Evolutionary conservation across 75 land plant species (phyloP).

Genomic region (Azolla pinnata): DNA sequence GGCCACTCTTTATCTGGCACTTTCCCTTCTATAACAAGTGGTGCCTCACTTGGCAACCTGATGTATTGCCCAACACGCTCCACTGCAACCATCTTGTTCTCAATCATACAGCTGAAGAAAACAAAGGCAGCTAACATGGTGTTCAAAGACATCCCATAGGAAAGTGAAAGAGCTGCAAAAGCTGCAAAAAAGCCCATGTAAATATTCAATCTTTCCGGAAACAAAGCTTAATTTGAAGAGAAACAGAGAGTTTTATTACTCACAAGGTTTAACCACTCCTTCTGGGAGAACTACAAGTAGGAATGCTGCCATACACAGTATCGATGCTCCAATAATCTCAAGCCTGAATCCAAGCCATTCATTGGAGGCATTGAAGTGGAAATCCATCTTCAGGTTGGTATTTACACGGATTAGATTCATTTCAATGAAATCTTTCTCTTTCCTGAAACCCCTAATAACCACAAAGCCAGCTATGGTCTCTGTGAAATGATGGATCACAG

Average conservation of each 20-base stretch:
- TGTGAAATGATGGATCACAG: slow-evolving; percentile 92
- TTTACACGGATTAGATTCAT: slow-evolving; percentile 67
- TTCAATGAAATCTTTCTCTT: slow-evolving; percentile 48
- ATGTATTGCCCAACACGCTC: slow-evolving; percentile 77
- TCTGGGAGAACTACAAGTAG: slow-evolving; percentile 72
- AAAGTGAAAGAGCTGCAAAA: slow-evolving; percentile 72
- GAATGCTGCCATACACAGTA: slow-evolving; percentile 76
- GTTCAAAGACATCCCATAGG: slow-evolving; percentile 70
- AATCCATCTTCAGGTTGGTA: slow-evolving; percentile 80
- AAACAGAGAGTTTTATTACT: neutral
- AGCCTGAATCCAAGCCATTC: slow-evolving; percentile 96
- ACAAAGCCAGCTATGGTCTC: slow-evolving; percentile 75
- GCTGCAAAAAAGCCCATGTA: slow-evolving; percentile 1
- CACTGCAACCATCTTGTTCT: slow-evolving; percentile 77
- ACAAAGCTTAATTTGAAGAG: neutral
- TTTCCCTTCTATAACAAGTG: slow-evolving; percentile 37
- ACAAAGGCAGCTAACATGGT: slow-evolving; percentile 41
- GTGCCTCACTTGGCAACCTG: slow-evolving; percentile 61
- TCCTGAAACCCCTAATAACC: slow-evolving; percentile 74
- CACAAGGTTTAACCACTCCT: slow-evolving; percentile 75
- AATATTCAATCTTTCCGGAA: neutral
- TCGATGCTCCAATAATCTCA: slow-evolving; percentile 66
- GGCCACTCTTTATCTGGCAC: slow-evolving; percentile 55
- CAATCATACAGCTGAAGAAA: slow-evolving; percentile 60
- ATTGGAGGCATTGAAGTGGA: slow-evolving; percentile 86